Evolutionary conservation across 768 basidiomycete genomes (phyloP).

Genomic region (Boletus tomentosulus): DNA sequence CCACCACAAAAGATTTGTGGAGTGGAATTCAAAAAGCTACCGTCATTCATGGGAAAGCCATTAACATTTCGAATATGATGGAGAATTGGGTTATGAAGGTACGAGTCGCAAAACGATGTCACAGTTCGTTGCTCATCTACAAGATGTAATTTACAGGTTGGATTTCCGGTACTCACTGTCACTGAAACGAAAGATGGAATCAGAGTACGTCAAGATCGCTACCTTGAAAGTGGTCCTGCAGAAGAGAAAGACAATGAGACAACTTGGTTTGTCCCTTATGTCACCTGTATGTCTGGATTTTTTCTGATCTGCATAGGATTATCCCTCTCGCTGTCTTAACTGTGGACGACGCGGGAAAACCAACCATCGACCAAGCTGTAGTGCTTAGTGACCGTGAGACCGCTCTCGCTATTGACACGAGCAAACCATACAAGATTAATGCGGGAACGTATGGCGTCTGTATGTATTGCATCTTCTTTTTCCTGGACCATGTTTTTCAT

Average conservation of each 20-base stretch:
- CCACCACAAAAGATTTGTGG: slow-evolving; percentile 84
- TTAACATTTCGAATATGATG: slow-evolving; percentile 79
- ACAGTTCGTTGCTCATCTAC: not conserved
- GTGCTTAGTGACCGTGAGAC: slow-evolving; percentile 69
- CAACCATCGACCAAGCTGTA: slow-evolving; percentile 52
- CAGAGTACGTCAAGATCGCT: slow-evolving; percentile 83
- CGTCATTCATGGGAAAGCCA: slow-evolving; percentile 17
- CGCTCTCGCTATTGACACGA: slow-evolving; percentile 67
- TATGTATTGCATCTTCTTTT: slow-evolving; percentile 36
- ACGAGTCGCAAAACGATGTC: not conserved
- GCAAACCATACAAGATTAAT: slow-evolving; percentile 84
- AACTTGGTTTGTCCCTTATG: slow-evolving; percentile 54
- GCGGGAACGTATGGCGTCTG: slow-evolving; percentile 87
- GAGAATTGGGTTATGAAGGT: slow-evolving; percentile 88
- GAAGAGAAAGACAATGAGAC: slow-evolving; percentile 83
- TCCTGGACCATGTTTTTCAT: not conserved
- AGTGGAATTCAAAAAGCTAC: slow-evolving; percentile 75
- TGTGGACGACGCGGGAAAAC: slow-evolving; percentile 53
- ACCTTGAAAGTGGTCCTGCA: slow-evolving; percentile 79
- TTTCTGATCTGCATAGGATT: not conserved
- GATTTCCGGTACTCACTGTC: slow-evolving; percentile 88
- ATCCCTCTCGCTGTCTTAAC: slow-evolving; percentile 76
- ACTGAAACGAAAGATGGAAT: slow-evolving; percentile 72
- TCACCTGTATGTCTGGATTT: not conserved
- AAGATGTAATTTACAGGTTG: slow-evolving; percentile 40